These are phyloP conservation scores for Hemileccinum impolitum DNA, from an alignment of 768 basidiomycete genomes.

Conservation along the genomic window DNA sequence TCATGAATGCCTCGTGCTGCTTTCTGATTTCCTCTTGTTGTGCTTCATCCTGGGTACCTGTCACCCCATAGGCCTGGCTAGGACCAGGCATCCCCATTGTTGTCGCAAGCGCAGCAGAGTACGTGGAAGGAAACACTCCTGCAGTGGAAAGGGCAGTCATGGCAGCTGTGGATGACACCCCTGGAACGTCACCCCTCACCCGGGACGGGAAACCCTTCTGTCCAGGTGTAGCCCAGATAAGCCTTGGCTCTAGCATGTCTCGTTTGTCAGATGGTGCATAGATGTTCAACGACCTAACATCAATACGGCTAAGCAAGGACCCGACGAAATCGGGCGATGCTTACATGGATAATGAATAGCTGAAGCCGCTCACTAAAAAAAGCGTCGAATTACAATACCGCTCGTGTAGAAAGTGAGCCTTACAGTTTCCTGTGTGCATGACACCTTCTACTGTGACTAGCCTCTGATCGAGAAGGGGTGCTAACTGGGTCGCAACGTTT, in stretches of 20 bases:
- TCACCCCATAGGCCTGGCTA: constrained; percentile 14
- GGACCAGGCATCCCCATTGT: constrained; percentile 16
- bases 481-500: constrained; percentile 52
- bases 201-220: constrained; percentile 51
- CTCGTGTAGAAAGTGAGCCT: constrained; percentile 1
- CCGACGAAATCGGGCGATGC: constrained; percentile 11
- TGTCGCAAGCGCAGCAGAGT: constrained; percentile 16
- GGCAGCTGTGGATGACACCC: constrained; percentile 19
- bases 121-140: constrained; percentile 14
- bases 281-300: constrained; percentile 59
- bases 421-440: constrained; percentile 65
- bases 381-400: constrained; percentile 1
- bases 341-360: constrained; percentile 63
- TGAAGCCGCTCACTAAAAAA: constrained; percentile 40
- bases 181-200: constrained; percentile 8
- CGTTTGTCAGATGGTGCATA: constrained; percentile 66
- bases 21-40: constrained; percentile 33
- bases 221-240: constrained; percentile 74
- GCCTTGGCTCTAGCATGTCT: constrained; percentile 54
- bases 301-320: not conserved
- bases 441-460: constrained; percentile 70
- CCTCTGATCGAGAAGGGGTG: constrained; percentile 66
- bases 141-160: constrained; percentile 7
- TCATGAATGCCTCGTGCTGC: constrained; percentile 45
- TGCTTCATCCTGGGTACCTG: constrained; percentile 27